Evolutionary conservation across 78 protist genomes (phyloP).

Genomic region (Dictyostelium intermedium): DNA sequence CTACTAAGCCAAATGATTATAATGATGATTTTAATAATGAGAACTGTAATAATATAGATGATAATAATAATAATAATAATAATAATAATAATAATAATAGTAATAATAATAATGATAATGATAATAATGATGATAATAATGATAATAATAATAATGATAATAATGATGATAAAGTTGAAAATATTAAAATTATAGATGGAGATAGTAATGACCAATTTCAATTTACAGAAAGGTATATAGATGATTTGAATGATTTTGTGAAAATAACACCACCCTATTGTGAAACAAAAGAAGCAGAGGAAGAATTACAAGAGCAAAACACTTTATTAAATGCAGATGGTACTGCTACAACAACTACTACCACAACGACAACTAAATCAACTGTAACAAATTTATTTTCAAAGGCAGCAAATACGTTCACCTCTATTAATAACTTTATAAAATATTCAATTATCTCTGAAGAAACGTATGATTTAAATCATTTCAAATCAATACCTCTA

Average conservation of each 20-base stretch:
- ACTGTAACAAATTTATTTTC: slow-evolving; percentile 21
- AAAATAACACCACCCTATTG: neutral
- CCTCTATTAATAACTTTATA: neutral
- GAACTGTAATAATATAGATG: neutral
- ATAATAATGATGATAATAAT: neutral
- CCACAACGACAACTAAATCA: slow-evolving; percentile 20
- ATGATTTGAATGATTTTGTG: neutral
- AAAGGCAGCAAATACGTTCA: neutral
- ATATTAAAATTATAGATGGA: neutral
- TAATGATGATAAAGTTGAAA: neutral
- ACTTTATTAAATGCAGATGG: neutral
- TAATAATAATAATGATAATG: neutral
- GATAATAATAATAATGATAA: neutral
- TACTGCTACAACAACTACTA: slow-evolving; percentile 11
- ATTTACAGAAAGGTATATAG: neutral
- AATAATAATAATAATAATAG: neutral
- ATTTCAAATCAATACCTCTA: no score
- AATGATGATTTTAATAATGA: neutral
- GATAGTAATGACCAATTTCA: neutral
- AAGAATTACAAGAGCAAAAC: neutral
- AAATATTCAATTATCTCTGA: slow-evolving; percentile 68
- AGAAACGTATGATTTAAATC: slow-evolving; percentile 26
- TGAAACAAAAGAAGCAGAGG: neutral
- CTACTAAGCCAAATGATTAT: neutral
- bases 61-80: no score